These are phyloP conservation scores for Candida sakaeoensis DNA, from an alignment of 805 yeast genomes.

Conservation along the genomic window DNA sequence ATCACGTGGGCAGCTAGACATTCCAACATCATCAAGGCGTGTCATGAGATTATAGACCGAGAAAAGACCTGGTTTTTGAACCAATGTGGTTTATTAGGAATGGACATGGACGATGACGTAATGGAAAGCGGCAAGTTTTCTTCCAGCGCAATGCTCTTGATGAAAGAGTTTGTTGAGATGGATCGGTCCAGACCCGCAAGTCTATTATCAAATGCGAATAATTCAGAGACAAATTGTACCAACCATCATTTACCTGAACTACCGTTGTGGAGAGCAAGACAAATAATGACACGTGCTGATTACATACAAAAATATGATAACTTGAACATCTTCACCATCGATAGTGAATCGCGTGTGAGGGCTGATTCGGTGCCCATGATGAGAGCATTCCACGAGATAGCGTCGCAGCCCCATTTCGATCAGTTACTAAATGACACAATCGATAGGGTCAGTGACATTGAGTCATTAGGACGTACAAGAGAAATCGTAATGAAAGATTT, in stretches of 20 bases:
- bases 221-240: slow-evolving; percentile 10
- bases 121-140: slow-evolving; percentile 80
- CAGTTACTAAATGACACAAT: slow-evolving; percentile 60
- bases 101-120: slow-evolving; percentile 83
- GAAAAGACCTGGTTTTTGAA: slow-evolving; percentile 85
- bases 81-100: slow-evolving; percentile 75
- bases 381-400: slow-evolving; percentile 82
- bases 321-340: slow-evolving; percentile 74
- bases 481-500: slow-evolving; percentile 73
- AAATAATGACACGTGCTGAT: slow-evolving; percentile 81
- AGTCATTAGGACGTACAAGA: slow-evolving; percentile 72
- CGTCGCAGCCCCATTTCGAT: slow-evolving; percentile 66
- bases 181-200: slow-evolving; percentile 40
- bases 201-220: slow-evolving; percentile 18
- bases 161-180: slow-evolving; percentile 69
- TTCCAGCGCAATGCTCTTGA: slow-evolving; percentile 66
- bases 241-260: slow-evolving; percentile 65
- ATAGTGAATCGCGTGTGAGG: slow-evolving; percentile 64
- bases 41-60: slow-evolving; percentile 67
- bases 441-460: slow-evolving; percentile 70
- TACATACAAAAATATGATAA: slow-evolving; percentile 73
- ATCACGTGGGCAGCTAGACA: slow-evolving; percentile 66
- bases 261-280: slow-evolving; percentile 81
- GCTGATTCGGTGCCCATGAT: slow-evolving; percentile 88
- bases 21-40: slow-evolving; percentile 52